Conservation (phyloP, 345 rosid genomes). For the Salix purpurea region DNA sequence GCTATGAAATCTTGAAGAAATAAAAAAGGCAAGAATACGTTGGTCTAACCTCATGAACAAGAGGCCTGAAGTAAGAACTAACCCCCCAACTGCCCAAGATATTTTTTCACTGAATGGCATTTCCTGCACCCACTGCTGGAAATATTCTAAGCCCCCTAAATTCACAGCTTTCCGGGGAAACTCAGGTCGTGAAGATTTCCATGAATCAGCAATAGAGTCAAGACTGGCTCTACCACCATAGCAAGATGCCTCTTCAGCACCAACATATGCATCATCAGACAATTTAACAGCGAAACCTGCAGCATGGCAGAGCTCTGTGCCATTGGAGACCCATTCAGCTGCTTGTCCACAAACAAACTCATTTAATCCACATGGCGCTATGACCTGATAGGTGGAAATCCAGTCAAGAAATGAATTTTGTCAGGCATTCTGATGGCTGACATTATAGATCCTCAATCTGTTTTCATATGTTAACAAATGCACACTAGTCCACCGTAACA, state of each 20-base stretch:
- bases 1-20: neutral
- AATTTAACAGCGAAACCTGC: constrained; percentile 67
- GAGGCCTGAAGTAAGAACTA: constrained; percentile 69
- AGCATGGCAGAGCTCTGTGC: constrained; percentile 77
- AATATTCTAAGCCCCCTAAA: constrained; percentile 27
- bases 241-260: constrained; percentile 48
- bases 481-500: neutral
- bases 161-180: constrained; percentile 30
- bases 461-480: neutral
- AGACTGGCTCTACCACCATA: constrained; percentile 81
- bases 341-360: constrained; percentile 81
- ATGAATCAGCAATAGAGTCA: constrained; percentile 72
- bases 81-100: constrained; percentile 78
- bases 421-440: constrained; percentile 5
- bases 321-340: constrained; percentile 75
- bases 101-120: constrained; percentile 46
- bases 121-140: constrained; percentile 49
- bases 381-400: constrained; percentile 40
- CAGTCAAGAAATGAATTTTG: constrained; percentile 16
- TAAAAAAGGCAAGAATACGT: constrained; percentile 8
- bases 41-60: constrained; percentile 52
- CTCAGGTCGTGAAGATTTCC: constrained; percentile 47
- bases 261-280: constrained; percentile 22
- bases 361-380: constrained; percentile 72
- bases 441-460: neutral